Base-by-base conservation (phyloP, 805 yeast genomes). In the Metschnikowia lunata region DNA sequence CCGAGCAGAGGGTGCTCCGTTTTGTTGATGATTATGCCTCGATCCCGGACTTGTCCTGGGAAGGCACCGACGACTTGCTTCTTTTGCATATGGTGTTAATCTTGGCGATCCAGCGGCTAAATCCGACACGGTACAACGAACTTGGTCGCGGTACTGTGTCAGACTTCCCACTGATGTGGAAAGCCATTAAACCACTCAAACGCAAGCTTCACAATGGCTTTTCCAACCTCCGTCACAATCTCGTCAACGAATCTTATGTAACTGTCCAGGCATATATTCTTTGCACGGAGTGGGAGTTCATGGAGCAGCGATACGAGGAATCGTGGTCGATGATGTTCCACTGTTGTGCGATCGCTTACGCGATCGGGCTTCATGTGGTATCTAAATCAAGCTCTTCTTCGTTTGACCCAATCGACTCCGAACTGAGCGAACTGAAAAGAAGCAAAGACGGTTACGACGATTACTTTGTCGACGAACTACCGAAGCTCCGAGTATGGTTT, bases 291-390 rank as follows among this genome's bases (percentile, higher is more conserved):
- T 76, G 73, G 64, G 65, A 72, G 40, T 75, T 75, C 47, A 67
- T 66, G 40, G 71, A 74, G 49, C 76, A 72, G 44, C 67, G 69
- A 38, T 74, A 73, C 49, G 82, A 77, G 51, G 73, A 73, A 46
- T 63, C 76, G 43, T 77, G 82, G 82, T 67, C 71, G 18, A 65
- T 71, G 62, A 59, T 76, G 61, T 77, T 76, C 49, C 75, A 71
- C 47, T 59, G 72, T 18, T 75, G 77, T 34, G 66, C 79, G 13
- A 68, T 72, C 15, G 76, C 80, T 1, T 77, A 72, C 53, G 67
- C 79, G 0, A 64, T 76, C 42, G 82, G 81, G 0, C 56, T 77
- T 14, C 80, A 77, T 56, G 80, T 76, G 0, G 65, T 69, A 47
- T 61, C 65, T 7, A 60, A 58, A 40, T 34, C 43, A 11, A 27